Conservation (phyloP, 345 rosid genomes). For the Linum trigynum region DNA sequence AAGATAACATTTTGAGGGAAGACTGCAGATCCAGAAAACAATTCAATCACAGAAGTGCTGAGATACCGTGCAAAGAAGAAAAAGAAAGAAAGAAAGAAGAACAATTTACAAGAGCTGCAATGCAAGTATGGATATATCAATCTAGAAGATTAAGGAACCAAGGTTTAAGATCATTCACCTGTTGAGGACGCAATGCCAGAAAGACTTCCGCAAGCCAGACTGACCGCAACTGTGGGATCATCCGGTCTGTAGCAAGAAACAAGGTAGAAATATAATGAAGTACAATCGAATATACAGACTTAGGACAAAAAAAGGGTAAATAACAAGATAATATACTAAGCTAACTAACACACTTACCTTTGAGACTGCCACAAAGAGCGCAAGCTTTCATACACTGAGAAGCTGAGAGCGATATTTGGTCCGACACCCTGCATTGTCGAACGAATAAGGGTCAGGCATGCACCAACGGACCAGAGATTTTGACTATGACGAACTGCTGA, state of each 20-base stretch:
- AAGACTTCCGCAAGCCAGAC: slow-evolving; percentile 87
- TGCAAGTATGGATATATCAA: neutral
- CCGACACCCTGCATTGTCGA: slow-evolving; percentile 66
- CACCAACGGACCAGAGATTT: neutral
- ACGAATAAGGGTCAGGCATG: slow-evolving; percentile 2
- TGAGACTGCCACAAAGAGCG: slow-evolving; percentile 60
- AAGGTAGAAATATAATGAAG: neutral
- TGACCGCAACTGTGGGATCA: slow-evolving; percentile 47
- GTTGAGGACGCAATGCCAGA: slow-evolving; percentile 93
- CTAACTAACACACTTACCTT: slow-evolving; percentile 35
- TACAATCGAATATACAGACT: neutral
- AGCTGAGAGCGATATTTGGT: slow-evolving; percentile 86
- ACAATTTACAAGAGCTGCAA: neutral
- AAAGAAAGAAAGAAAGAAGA: too few relatives aligned
- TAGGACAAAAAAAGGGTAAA: neutral
- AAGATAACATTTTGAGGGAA: neutral
- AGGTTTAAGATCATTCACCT: slow-evolving; percentile 31
- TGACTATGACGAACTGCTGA: slow-evolving; percentile 3
- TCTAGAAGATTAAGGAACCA: neutral
- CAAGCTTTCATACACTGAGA: slow-evolving; percentile 62
- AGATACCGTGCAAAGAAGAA: neutral
- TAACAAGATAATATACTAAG: neutral
- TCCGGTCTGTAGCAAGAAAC: slow-evolving; percentile 40
- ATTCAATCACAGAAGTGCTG: neutral
- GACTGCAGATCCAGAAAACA: neutral